phyloP scores from a whole-genome alignment of 768 basidiomycete genomes.

The Phanerochaete sordida region DNA sequence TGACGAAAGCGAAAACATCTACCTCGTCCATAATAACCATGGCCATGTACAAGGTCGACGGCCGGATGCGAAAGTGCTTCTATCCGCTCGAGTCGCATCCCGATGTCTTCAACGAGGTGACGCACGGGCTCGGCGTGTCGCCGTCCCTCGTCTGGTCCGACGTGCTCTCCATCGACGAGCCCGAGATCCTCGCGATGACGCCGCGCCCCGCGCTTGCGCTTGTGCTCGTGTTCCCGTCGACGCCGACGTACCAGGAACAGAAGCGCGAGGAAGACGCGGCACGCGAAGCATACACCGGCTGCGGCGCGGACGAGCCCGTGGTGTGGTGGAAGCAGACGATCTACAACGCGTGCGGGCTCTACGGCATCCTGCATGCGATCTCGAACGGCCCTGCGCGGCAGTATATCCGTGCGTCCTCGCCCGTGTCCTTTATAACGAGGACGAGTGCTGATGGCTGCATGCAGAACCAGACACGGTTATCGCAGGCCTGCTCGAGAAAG shows the following conservation, averaged over 20 bases:
- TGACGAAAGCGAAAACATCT: neutral
- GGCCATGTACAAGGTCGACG: neutral
- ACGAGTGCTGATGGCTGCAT: no score
- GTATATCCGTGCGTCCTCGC: conserved; percentile 1
- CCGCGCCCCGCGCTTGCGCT: conserved; percentile 7
- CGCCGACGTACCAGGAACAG: neutral
- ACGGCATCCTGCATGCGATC: conserved; percentile 9
- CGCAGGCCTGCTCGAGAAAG: neutral
- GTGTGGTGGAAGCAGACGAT: conserved; percentile 12
- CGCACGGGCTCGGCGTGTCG: conserved; percentile 6
- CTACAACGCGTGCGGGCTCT: conserved; percentile 11
- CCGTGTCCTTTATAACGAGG: no score
- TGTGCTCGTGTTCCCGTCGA: conserved; percentile 5
- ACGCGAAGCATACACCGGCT: neutral
- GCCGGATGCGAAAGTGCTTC: neutral
- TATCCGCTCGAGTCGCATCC: conserved; percentile 11
- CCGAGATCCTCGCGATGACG: conserved; percentile 7
- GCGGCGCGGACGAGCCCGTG: neutral
- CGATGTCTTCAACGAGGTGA: conserved; percentile 7
- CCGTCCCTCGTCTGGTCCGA: conserved; percentile 1
- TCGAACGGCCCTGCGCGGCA: conserved; percentile 5
- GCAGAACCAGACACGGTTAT: conserved; percentile 4
- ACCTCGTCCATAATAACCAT: neutral
- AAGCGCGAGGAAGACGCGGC: neutral
- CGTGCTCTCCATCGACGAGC: conserved; percentile 8